Evolutionary conservation across 495 filamentous ascomycete species (phyloP).

Genomic region (Aspergillus nanangensis): DNA sequence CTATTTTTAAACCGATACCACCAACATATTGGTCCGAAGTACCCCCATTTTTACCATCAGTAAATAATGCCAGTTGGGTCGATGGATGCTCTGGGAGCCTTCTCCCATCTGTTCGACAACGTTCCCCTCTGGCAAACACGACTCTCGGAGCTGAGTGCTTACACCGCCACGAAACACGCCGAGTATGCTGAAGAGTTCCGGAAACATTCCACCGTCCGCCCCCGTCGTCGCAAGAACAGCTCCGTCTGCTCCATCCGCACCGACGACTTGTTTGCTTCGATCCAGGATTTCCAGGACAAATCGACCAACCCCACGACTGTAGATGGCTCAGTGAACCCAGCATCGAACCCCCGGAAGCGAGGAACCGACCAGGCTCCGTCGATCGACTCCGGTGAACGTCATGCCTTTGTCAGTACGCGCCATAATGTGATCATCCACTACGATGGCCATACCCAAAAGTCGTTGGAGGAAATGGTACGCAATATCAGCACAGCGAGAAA

Average conservation of each 20-base stretch:
- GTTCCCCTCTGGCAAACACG: conserved; percentile 64
- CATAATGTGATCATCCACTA: conserved; percentile 86
- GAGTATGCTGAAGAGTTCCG: no score
- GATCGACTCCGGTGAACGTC: conserved; percentile 30
- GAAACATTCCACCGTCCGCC: no score
- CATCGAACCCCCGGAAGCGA: conserved; percentile 26
- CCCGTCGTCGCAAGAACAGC: conserved; percentile 37
- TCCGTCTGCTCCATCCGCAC: no score
- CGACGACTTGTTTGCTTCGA: no score
- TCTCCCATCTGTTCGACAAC: conserved; percentile 52
- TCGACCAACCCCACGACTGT: no score
- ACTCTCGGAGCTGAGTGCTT: conserved; percentile 62
- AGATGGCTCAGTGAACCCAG: no score
- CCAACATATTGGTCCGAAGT: no score
- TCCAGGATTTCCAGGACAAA: no score
- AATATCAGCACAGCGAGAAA: conserved; percentile 76
- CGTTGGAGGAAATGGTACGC: conserved; percentile 76
- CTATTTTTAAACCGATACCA: no score
- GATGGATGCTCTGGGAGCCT: conserved; percentile 62
- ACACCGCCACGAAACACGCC: conserved; percentile 64
- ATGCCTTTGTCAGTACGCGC: no score
- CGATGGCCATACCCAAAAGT: conserved; percentile 76
- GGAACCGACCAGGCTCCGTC: conserved; percentile 26
- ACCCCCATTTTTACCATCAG: no score
- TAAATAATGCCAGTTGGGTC: no score